These are phyloP conservation scores for Corylus americana DNA, from an alignment of 306 rosid genomes.

Conservation along the genomic window DNA sequence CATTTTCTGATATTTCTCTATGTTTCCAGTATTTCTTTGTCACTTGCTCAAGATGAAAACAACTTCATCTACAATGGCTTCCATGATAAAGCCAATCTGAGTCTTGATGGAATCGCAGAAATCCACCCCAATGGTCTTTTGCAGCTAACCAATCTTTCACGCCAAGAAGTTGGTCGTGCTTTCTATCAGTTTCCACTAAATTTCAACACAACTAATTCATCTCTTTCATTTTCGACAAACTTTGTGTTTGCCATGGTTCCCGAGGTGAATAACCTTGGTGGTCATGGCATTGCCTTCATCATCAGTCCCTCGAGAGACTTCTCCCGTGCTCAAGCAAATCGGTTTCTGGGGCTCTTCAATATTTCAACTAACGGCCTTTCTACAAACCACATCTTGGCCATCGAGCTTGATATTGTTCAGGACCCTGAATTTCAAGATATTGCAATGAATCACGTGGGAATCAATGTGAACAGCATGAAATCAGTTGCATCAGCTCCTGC, in stretches of 20 bases:
- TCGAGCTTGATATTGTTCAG: conserved; percentile 32
- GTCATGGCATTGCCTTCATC: conserved; percentile 30
- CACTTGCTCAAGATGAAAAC: not conserved
- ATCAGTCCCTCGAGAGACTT: conserved; percentile 26
- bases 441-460: conserved; percentile 29
- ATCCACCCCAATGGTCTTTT: not conserved
- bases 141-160: not conserved
- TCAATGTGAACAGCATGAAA: conserved; percentile 28
- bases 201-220: not conserved
- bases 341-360: conserved; percentile 37
- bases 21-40: not conserved
- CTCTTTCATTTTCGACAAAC: not conserved
- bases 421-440: conserved; percentile 17
- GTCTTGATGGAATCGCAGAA: not conserved
- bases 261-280: not conserved
- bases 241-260: conserved; percentile 2
- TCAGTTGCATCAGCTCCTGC: conserved; percentile 13
- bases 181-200: not conserved
- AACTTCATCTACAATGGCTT: conserved; percentile 6
- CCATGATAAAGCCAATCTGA: not conserved
- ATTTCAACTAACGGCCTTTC: not conserved
- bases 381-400: conserved; percentile 33
- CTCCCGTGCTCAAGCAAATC: conserved; percentile 1
- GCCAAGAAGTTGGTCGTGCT: not conserved
- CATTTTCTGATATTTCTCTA: not conserved